Percentiles rank a stretch among this genome's conserved stretches.
These are phyloP conservation scores for Mortierella sp. DNA, from an alignment of 371 early-diverging fungal genomes.

Conservation along the genomic window DNA sequence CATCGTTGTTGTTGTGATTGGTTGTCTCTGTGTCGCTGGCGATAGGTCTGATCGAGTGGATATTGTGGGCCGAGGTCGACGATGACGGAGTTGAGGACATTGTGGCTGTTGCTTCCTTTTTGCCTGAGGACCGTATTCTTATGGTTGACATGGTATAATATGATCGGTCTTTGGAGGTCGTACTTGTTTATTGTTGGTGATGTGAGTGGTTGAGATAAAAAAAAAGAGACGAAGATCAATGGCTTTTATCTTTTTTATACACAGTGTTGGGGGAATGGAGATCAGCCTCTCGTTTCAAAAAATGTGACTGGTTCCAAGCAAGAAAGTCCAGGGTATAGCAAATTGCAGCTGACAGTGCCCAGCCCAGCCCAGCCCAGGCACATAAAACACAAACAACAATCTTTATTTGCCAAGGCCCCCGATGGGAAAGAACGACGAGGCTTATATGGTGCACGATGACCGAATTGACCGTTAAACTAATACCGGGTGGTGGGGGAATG, in stretches of 20 bases:
- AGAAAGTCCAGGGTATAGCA: background rate
- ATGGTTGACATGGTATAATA: conserved; percentile 4
- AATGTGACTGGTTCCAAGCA: conserved; percentile 1
- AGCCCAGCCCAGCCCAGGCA: background rate
- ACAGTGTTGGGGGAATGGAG: background rate
- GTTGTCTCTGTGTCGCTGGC: background rate
- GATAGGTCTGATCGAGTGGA: conserved; percentile 21
- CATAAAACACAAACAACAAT: background rate
- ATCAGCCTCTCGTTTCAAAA: background rate
- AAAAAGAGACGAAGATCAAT: background rate
- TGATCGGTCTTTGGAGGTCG: background rate
- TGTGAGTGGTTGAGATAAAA: background rate
- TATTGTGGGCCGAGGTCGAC: conserved; percentile 12
- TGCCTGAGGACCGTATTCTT: conserved; percentile 9
- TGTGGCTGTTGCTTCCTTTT: background rate
- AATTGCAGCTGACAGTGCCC: background rate
- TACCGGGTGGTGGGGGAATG: too few relatives aligned
- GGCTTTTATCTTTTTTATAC: background rate
- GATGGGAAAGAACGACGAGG: background rate
- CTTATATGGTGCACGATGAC: background rate
- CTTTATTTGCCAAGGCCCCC: background rate
- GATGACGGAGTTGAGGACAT: conserved; percentile 24
- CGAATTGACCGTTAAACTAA: background rate
- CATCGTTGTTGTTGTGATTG: background rate
- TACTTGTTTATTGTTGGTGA: background rate